phyloP scores from a whole-genome alignment of 2,329 filamentous ascomycete species.

The Cladosporium sp. region DNA sequence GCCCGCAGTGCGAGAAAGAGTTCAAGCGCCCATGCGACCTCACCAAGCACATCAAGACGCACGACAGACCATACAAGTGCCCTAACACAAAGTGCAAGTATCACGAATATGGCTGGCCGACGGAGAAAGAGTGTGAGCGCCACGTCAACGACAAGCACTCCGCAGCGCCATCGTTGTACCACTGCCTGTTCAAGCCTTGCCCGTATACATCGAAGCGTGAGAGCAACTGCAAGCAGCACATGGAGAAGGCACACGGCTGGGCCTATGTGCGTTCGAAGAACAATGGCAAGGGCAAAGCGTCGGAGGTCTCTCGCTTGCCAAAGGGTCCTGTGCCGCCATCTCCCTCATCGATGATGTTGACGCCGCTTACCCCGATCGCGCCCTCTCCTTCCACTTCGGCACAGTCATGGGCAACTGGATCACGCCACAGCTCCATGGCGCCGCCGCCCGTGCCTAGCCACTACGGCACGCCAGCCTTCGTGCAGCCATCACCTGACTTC shows the following conservation, averaged over 20 bases:
- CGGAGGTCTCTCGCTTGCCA: slow-evolving; percentile 49
- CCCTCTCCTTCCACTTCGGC: slow-evolving; percentile 35
- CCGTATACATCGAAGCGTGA: slow-evolving; percentile 92
- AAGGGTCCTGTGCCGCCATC: slow-evolving; percentile 59
- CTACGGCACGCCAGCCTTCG: slow-evolving; percentile 24
- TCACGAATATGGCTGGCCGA: slow-evolving; percentile 83
- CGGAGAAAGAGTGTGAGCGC: slow-evolving; percentile 93
- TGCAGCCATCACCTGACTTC: slow-evolving; percentile 28
- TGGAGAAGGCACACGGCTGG: slow-evolving; percentile 95
- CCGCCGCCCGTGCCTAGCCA: slow-evolving; percentile 26
- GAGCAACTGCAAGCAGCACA: slow-evolving; percentile 96
- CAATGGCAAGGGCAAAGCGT: slow-evolving; percentile 63
- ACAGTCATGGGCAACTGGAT: slow-evolving; percentile 28
- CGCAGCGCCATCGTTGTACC: slow-evolving; percentile 67
- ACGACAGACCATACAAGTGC: slow-evolving; percentile 95
- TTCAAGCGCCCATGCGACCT: slow-evolving; percentile 97
- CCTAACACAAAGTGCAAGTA: slow-evolving; percentile 78
- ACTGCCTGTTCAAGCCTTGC: slow-evolving; percentile 77
- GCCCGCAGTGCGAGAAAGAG: slow-evolving; percentile 81
- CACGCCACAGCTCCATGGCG: slow-evolving; percentile 27
- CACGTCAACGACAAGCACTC: slow-evolving; percentile 97
- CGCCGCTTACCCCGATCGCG: slow-evolving; percentile 30
- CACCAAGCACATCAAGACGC: slow-evolving; percentile 97
- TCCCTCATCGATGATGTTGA: slow-evolving; percentile 42
- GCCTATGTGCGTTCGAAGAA: slow-evolving; percentile 88